phyloP scores from a whole-genome alignment of 805 yeast species.

The Saturnispora serradocipensis region DNA sequence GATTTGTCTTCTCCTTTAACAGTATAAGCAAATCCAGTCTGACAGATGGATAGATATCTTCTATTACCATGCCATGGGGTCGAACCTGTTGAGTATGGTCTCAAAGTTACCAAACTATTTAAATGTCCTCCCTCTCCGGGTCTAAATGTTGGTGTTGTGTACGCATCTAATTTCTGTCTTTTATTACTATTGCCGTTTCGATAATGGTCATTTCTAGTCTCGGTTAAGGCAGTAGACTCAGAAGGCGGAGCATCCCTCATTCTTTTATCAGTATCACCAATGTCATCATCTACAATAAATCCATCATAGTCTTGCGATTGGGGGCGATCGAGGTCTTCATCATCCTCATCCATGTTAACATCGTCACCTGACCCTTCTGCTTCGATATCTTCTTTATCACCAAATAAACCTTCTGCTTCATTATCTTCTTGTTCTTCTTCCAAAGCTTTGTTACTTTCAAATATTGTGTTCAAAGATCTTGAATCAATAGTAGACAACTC shows the following conservation, averaged over 20 bases:
- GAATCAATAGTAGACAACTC: slow-evolving; percentile 10
- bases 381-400: slow-evolving; percentile 3
- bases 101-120: slow-evolving; percentile 10
- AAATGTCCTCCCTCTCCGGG: neutral
- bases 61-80: slow-evolving; percentile 70
- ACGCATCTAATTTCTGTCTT: neutral
- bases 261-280: slow-evolving; percentile 23
- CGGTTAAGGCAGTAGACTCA: slow-evolving; percentile 12
- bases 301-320: slow-evolving; percentile 37
- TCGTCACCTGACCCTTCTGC: slow-evolving; percentile 17
- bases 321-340: slow-evolving; percentile 14
- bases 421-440: slow-evolving; percentile 13
- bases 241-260: slow-evolving; percentile 6
- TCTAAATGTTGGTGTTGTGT: neutral
- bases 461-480: slow-evolving; percentile 6
- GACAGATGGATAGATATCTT: slow-evolving; percentile 72
- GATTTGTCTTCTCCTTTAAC: slow-evolving; percentile 52
- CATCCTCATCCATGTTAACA: slow-evolving; percentile 16
- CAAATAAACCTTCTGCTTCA: slow-evolving; percentile 5
- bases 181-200: slow-evolving; percentile 2
- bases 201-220: slow-evolving; percentile 4
- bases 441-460: slow-evolving; percentile 6
- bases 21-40: slow-evolving; percentile 74
- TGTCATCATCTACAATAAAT: slow-evolving; percentile 58
- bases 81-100: slow-evolving; percentile 77